Base-by-base conservation (phyloP, 1,284 basidiomycete species). In the Melampsora americana region DNA sequence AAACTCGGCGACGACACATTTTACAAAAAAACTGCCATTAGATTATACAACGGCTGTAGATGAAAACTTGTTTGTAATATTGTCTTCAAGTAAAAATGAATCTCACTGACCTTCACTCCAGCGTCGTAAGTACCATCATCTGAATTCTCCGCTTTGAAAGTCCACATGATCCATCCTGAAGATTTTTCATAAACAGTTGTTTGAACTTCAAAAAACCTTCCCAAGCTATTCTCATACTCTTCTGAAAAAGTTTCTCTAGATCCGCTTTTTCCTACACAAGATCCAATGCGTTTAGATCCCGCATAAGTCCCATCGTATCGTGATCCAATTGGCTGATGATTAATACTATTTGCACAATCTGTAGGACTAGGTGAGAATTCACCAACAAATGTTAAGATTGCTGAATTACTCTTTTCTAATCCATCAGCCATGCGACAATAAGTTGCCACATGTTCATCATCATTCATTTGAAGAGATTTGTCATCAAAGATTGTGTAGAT, bases 171-270 rank as follows among this genome's bases (percentile, higher is more conserved):
- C 90, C 90, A 92, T n/a, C 91, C 90, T 69, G 88, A 86, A 7
- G 76, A 85, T 85, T 42, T 87, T 86, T 72, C 70, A 35, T 82
- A 82, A 18, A 80, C 79, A 66, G 79, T 79, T 20, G 79, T 79
- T 78, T 96, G 94, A 0, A 91, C 90, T 82, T 95, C 92, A 88
- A 89, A 97, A 83, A 87, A 89, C 82, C 90, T 86, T 67, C 91
- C 85, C 75, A 97, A 84, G 86, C 91, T 92, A 0, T 86, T 87
- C 46, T 93, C 95, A 86, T 92, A 96, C 77, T 85, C 86, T 28
- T 86, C 83, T 80, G 88, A 91, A 84, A 95, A 96, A 20, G 86
- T 84, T 7, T 87, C 86, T 2, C 87, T 89, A 53, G 85, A 86
- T 35, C 94, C 94, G 0, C 91, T 90, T 80, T 89, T 83, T 44